Base-by-base conservation (phyloP, 2,329 filamentous ascomycete species). In the Apiospora rasikravindrae region DNA sequence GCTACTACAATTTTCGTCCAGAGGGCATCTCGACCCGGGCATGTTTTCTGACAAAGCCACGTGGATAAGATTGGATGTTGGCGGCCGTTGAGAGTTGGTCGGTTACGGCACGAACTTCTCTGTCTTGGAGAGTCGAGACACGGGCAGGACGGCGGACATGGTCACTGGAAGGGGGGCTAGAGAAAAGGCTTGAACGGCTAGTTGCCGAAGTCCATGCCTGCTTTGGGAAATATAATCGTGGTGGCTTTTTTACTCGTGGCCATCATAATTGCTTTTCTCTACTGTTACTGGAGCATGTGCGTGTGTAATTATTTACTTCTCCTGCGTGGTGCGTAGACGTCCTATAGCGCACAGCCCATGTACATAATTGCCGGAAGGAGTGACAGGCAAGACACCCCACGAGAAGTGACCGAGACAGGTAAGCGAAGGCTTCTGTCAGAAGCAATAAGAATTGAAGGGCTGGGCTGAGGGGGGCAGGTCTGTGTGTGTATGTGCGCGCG, bases 161-260 rank as follows among this genome's bases (percentile, higher is more conserved):
- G n/a, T n/a, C 53, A 26, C 53, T 64, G 29, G 53, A 14, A 16
- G 26, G 8, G 22, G 22, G 22, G n/a, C n/a, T n/a, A 24, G 22
- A 33, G 33, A 57, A 64, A 64, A 64, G 53, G 53, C 66, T 67
- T 42, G 40, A 49, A 51, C 68, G 68, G 68, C 47, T 69, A 40
- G 68, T 24, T 69, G 47, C 68, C 68, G 68, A 69, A 51, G 8
- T 69, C 68, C n/a, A 69, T 69, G 68, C 68, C 47, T 42, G 33
- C 33, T 69, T 68, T 69, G 24, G 68, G 68, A 10, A 69, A 69
- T 51, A 47, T 42, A 47, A 26, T 69, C 68, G 68, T 26, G 33
- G 68, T 51, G 68, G 68, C 68, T 57, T 51, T 51, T 40, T 69
- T 14, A 19, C 33, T 69, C 44, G 67, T 44, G n/a, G 61, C 24